Evolutionary conservation across 495 filamentous ascomycete genomes (phyloP).

Genomic region (Recurvomyces mirabilis): DNA sequence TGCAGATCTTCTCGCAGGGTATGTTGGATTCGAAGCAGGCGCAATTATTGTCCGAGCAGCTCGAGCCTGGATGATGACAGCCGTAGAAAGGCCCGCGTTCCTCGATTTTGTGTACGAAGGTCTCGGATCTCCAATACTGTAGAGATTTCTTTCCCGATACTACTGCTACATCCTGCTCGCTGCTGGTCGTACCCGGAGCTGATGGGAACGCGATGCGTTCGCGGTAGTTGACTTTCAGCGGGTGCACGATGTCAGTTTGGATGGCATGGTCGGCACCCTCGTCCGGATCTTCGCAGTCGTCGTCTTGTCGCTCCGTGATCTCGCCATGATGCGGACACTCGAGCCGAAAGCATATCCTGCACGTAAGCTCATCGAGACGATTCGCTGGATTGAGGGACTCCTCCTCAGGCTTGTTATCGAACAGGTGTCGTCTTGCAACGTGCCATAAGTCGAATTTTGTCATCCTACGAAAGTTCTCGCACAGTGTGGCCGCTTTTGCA

Average conservation of each 20-base stretch:
- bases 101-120: slow-evolving; percentile 11
- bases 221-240: slow-evolving; percentile 8
- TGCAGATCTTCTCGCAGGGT: slow-evolving; percentile 57
- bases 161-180: no score
- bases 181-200: neutral
- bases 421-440: slow-evolving; percentile 21
- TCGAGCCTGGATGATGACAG: slow-evolving; percentile 29
- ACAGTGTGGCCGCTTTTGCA: slow-evolving; percentile 20
- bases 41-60: slow-evolving; percentile 37
- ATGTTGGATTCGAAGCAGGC: slow-evolving; percentile 42
- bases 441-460: slow-evolving; percentile 27
- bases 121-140: slow-evolving; percentile 10
- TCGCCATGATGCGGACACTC: slow-evolving; percentile 28
- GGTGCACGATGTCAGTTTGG: slow-evolving; percentile 14
- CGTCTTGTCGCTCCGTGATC: slow-evolving; percentile 19
- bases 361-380: slow-evolving; percentile 11
- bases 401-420: slow-evolving; percentile 1
- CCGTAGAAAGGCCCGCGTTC: slow-evolving; percentile 29
- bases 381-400: neutral
- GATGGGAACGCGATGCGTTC: slow-evolving; percentile 14
- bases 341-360: slow-evolving; percentile 20
- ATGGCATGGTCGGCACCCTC: neutral
- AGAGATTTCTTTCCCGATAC: neutral
- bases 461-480: slow-evolving; percentile 23
- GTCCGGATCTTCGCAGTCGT: slow-evolving; percentile 5